Evolutionary conservation across 2,329 filamentous ascomycete genomes (phyloP), one percentile per base, ranked within the genome.

Genomic region (Davidsoniella virescens): DNA sequence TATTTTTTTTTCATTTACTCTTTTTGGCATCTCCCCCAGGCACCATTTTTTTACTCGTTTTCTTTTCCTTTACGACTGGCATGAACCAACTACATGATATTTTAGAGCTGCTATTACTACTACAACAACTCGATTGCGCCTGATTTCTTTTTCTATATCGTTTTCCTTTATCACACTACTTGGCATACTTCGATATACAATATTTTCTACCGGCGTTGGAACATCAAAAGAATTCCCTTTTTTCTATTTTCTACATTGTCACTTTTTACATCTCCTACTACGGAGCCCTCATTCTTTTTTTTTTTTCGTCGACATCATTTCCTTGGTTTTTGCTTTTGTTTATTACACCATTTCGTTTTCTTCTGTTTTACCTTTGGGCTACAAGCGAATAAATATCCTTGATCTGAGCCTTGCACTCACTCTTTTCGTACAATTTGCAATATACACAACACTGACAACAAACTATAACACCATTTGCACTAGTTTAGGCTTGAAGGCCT

Each of bases 21-120:
- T 55, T 54, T 55, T 55, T 57, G 47, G 54, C 45, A 52, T 53
- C 46, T 52, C 50, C 41, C 52, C 52, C 26, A 39, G 51, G 53
- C 54, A 52, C 48, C 41, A 56, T 56, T 57, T 54, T 45, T 49
- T 52, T 50, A 54, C 54, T 53, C 50, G 47, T 57, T 57, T 56
- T 51, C 47, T 52, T 57, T 61, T 58, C 55, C 56, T 58, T 57
- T 58, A 38, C 44, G 36, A 33, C 44, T 33, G 40, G 40, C 40
- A 20, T n/a, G 40, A 42, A 20, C 16, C 43, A 45, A n/a, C 26
- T 7, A 29, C 10, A 45, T 26, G 20, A 20, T 33, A 16, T 29
- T 17, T 29, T 33, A 23, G 25, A 23, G 16, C 20, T 26, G 29
- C 43, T 25, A 45, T 33, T 23, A 42, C 40, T 23, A 44, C 42